Conservation (phyloP, 495 filamentous ascomycete species). For the Neurospora sp. region DNA sequence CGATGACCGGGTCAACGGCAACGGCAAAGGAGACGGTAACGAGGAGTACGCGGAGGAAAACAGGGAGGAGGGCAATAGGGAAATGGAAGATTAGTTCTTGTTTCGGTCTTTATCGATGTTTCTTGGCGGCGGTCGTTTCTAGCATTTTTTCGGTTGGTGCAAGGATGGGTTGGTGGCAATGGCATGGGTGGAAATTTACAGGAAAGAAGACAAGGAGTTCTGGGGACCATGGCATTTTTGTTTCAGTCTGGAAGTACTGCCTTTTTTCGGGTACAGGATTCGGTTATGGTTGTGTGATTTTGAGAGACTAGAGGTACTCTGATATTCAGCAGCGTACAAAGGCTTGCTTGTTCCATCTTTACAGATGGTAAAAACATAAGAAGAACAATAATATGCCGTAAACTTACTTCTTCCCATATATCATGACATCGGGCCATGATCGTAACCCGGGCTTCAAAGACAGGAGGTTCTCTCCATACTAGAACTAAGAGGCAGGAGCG, state of each 20-base stretch:
- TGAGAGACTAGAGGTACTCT: background rate
- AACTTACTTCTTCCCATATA: background rate
- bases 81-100: background rate
- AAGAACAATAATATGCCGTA: background rate
- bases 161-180: background rate
- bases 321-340: background rate
- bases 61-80: background rate
- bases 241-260: too few species aligned
- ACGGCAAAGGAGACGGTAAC: background rate
- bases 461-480: too few species aligned
- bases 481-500: background rate
- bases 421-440: background rate
- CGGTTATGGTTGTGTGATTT: background rate
- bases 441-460: too few species aligned
- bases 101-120: slow-evolving; percentile 6
- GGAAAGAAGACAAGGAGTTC: background rate
- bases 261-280: background rate
- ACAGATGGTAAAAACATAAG: background rate
- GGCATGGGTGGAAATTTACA: background rate
- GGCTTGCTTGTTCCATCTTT: background rate
- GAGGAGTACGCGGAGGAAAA: background rate
- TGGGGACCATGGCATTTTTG: too few species aligned
- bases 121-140: slow-evolving; percentile 9
- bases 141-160: background rate
- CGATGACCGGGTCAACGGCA: background rate